A percentile compares a stretch with the other conserved stretches of the same genome.
These are phyloP conservation scores for Cucurbita pepo DNA, from an alignment of 306 rosid genomes.

Conservation along the genomic window DNA sequence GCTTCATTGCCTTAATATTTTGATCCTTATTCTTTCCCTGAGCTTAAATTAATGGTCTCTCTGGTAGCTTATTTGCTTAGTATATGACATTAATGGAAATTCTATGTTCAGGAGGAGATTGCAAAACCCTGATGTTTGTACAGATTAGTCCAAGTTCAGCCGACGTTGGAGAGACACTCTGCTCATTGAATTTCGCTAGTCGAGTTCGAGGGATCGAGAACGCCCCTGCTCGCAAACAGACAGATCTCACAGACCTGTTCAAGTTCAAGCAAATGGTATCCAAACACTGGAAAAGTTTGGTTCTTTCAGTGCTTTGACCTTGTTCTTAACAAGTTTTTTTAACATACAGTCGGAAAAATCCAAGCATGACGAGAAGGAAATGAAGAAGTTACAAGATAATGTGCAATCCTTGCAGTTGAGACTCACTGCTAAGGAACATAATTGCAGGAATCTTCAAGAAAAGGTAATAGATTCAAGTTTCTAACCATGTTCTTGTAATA, in stretches of 20 bases:
- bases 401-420: constrained; percentile 54
- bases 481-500: neutral
- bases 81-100: constrained; percentile 9
- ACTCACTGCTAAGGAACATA: constrained; percentile 67
- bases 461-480: constrained; percentile 31
- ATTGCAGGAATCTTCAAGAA: constrained; percentile 72
- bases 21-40: neutral
- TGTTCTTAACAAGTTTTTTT: neutral
- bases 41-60: neutral
- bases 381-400: constrained; percentile 62
- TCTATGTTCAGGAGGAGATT: constrained; percentile 71
- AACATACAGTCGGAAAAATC: constrained; percentile 58
- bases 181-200: constrained; percentile 84
- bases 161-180: constrained; percentile 79
- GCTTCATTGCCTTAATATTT: constrained; percentile 6
- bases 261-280: constrained; percentile 97
- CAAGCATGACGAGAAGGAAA: constrained; percentile 87
- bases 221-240: constrained; percentile 90
- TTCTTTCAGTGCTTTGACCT: neutral
- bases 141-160: constrained; percentile 75
- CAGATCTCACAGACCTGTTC: constrained; percentile 52
- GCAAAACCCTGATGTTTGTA: constrained; percentile 96
- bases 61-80: neutral
- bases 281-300: neutral
- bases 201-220: constrained; percentile 85